Conservation (phyloP, 257 asterid genomes). For the Fraxinus excelsior region DNA sequence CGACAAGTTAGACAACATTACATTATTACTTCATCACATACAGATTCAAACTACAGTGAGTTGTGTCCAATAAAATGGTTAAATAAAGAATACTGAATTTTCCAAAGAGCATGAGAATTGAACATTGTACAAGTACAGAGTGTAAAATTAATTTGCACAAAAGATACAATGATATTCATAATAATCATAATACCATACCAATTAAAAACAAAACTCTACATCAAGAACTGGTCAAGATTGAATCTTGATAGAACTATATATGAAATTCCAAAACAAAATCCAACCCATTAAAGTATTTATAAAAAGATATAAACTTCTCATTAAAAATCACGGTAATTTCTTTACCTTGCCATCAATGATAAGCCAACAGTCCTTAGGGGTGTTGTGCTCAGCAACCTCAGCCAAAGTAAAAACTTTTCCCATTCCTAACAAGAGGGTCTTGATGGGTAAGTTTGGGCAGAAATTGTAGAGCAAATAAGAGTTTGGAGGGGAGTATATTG, state of each 20-base stretch:
- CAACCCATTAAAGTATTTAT: slow-evolving; percentile 1
- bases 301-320: background rate
- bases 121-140: background rate
- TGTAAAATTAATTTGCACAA: background rate
- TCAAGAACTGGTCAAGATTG: background rate
- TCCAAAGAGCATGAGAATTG: background rate
- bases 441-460: background rate
- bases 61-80: background rate
- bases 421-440: slow-evolving; percentile 35
- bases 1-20: background rate
- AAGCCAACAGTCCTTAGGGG: slow-evolving; percentile 81
- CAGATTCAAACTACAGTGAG: background rate
- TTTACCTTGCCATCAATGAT: slow-evolving; percentile 70
- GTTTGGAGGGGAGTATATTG: slow-evolving; percentile 21
- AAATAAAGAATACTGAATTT: background rate
- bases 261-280: slow-evolving; percentile 17
- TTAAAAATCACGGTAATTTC: background rate
- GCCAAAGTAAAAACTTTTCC: slow-evolving; percentile 64
- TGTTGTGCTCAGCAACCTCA: slow-evolving; percentile 79
- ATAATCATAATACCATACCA: background rate
- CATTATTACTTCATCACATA: background rate
- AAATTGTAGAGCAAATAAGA: background rate
- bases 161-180: background rate
- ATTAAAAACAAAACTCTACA: background rate
- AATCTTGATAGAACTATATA: slow-evolving; percentile 19